Evolutionary conservation across 75 land plant species (phyloP).

Genomic region (Ceratopteris richardii): DNA sequence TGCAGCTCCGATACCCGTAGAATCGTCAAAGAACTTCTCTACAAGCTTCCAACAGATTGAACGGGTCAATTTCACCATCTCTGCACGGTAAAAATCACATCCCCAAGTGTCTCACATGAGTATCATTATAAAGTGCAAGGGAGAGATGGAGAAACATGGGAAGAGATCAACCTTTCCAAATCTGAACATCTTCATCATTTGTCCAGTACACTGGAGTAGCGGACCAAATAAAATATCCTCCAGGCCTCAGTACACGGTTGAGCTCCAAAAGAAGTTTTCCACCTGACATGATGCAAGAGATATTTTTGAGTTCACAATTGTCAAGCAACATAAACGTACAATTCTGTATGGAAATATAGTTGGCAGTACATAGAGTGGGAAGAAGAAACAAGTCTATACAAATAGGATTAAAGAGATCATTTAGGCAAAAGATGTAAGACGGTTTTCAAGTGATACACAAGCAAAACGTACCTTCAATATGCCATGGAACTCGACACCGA

Average conservation of each 20-base stretch:
- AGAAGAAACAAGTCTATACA: too few relatives aligned
- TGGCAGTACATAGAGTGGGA: too few relatives aligned
- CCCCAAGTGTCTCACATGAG: too few relatives aligned
- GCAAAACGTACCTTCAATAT: slow-evolving; percentile 63
- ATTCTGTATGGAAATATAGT: too few relatives aligned
- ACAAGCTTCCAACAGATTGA: slow-evolving; percentile 79
- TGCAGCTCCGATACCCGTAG: slow-evolving; percentile 58
- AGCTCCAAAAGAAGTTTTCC: slow-evolving; percentile 62
- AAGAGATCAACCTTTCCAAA: slow-evolving; percentile 52
- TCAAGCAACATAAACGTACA: too few relatives aligned
- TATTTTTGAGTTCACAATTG: too few relatives aligned
- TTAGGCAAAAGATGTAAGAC: too few relatives aligned
- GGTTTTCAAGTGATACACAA: too few relatives aligned
- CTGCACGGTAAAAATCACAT: slow-evolving; percentile 18
- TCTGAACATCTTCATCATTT: slow-evolving; percentile 39
- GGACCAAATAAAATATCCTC: slow-evolving; percentile 69
- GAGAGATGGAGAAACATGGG: too few relatives aligned
- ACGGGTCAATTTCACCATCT: slow-evolving; percentile 34
- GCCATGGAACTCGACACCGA: slow-evolving; percentile 73
- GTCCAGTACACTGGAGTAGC: slow-evolving; percentile 71
- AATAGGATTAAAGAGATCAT: too few relatives aligned
- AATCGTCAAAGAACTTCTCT: slow-evolving; percentile 53
- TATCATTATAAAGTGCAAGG: too few relatives aligned
- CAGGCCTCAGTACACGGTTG: slow-evolving; percentile 59
- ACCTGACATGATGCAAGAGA: slow-evolving; percentile 26